A percentile compares a stretch with the other conserved stretches of the same genome.
phyloP scores from a whole-genome alignment of 176 grass and related monocot species.

The Triticum aestivum region DNA sequence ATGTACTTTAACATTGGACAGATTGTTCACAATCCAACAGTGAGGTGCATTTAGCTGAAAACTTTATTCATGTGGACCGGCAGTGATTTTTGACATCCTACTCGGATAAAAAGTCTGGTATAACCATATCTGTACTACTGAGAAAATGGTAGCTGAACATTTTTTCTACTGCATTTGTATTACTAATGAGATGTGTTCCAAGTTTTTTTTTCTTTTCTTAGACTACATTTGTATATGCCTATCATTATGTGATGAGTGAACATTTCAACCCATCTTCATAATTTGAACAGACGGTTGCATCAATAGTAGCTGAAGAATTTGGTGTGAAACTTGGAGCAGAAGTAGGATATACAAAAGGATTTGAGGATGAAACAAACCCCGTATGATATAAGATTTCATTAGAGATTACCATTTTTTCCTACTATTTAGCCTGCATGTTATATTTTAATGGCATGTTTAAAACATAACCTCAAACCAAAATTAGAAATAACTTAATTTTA shows the following conservation, averaged over 20 bases:
- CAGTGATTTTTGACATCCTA: constrained; percentile 4
- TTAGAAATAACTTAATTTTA: not conserved
- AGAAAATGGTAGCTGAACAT: no score
- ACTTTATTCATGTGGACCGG: no score
- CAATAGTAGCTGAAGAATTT: constrained; percentile 84
- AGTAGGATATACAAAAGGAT: constrained; percentile 94
- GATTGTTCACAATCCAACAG: no score
- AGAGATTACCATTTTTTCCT: not conserved
- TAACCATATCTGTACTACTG: not conserved
- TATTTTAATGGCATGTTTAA: no score
- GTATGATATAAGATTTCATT: constrained; percentile 27
- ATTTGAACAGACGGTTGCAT: constrained; percentile 53
- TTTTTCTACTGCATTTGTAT: not conserved
- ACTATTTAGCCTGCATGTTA: not conserved
- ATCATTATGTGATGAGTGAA: no score
- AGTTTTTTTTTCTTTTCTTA: no score
- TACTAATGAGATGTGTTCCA: not conserved
- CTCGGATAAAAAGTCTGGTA: not conserved
- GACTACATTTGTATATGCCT: no score
- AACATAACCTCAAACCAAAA: no score
- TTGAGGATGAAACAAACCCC: constrained; percentile 93
- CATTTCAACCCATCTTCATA: no score
- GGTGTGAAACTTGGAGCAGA: constrained; percentile 86
- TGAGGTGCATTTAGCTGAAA: no score
- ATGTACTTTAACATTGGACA: no score